Evolutionary conservation across 345 rosid species (phyloP), one percentile per base, ranked within the genome.

Genomic region (Triadica sebifera): DNA sequence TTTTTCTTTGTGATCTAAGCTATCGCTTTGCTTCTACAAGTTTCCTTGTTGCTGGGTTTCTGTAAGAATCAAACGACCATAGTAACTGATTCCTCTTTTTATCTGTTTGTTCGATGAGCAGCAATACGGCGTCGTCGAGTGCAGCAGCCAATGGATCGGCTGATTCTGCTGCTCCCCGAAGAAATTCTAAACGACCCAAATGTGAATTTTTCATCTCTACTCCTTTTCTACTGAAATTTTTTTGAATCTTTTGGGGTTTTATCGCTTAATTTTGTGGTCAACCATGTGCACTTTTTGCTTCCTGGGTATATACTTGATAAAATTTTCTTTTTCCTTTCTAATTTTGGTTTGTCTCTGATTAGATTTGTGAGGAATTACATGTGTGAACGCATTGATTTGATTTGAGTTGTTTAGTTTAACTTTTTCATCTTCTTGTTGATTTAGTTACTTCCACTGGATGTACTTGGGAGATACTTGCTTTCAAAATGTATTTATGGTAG

Each of bases 151-250:
- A 80, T 78, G 96, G 96, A 89, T 90, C 98, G 16, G 85, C 85
- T 71, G 97, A 94, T 88, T 64, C 97, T 77, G 81, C 92, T 34
- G 89, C 86, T 77, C 89, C 84, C 67, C 78, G 94, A 77, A 81
- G 89, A 78, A 88, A 86, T 80, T 89, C 99, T 12, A 95, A 95
- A 87, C 90, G 98, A 57, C 99, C 98, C 78, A 93, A 95, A 85
- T 95, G 99, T 95, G 84, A 76, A 8, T 79, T 57, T 58, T 72
- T 70, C 69, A 38, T 47, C 47, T 17, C 45, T 7, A 20, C 6
- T 66, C 65, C 25, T 20, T 49, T 68, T 24, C n/a, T 51, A 20
- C 13, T 25, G 34, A 13, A 20, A 8, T 55, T 37, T 53, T 52
- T 56, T 20, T 53, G 43, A 29, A 6, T 16, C 6, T 1, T 59